These are phyloP conservation scores for Citrus maxima DNA, from an alignment of 345 rosid species.

Conservation along the genomic window DNA sequence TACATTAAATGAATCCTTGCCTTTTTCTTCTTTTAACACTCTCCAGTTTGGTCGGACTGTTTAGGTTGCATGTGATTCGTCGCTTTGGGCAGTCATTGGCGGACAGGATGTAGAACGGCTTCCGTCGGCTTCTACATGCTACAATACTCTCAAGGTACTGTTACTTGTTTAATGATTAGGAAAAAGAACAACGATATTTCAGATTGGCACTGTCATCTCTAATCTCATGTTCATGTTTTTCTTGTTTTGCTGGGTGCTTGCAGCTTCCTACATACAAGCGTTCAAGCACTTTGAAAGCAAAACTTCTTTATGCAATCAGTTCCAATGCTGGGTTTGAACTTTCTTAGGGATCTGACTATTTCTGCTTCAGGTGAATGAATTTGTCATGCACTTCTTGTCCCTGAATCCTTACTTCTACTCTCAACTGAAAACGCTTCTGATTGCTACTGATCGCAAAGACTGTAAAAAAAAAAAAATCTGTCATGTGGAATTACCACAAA, in stretches of 20 bases:
- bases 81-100: slow-evolving; percentile 90
- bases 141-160: slow-evolving; percentile 93
- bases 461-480: background rate
- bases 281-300: slow-evolving; percentile 82
- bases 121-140: slow-evolving; percentile 98
- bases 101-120: slow-evolving; percentile 98
- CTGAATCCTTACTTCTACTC: background rate
- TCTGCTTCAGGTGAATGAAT: slow-evolving; percentile 25
- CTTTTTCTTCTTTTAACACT: background rate
- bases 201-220: background rate
- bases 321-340: slow-evolving; percentile 98
- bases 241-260: slow-evolving; percentile 29
- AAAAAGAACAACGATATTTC: background rate
- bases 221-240: slow-evolving; percentile 2
- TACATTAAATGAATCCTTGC: background rate
- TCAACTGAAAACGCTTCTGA: background rate
- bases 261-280: slow-evolving; percentile 97
- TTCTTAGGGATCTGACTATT: slow-evolving; percentile 48
- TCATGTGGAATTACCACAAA: background rate
- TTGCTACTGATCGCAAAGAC: background rate
- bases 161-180: background rate
- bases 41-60: slow-evolving; percentile 5
- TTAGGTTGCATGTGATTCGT: slow-evolving; percentile 83
- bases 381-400: background rate
- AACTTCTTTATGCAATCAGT: slow-evolving; percentile 89